Conservation (phyloP, 768 basidiomycete species). For the Calocera viscosa region DNA sequence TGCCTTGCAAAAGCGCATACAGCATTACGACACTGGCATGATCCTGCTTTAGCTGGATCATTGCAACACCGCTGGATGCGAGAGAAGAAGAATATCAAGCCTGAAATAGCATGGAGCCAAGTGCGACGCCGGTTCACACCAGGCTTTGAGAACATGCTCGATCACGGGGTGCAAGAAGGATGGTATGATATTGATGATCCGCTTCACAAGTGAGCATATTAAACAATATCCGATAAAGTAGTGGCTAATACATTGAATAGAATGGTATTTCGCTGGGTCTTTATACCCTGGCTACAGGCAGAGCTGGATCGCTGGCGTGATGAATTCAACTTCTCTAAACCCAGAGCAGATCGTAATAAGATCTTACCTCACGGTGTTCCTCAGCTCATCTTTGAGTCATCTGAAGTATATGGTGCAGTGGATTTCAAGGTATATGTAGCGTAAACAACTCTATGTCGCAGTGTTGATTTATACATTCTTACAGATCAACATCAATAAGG, state of each 20-base stretch:
- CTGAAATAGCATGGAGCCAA: conserved; percentile 32
- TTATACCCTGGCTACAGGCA: not conserved
- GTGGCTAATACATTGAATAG: not conserved
- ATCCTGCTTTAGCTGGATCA: conserved; percentile 29
- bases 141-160: not conserved
- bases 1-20: conserved; percentile 38
- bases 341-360: no score
- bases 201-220: not conserved
- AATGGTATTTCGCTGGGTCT: not conserved
- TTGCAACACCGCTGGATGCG: conserved; percentile 34
- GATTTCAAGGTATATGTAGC: not conserved
- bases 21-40: conserved; percentile 28
- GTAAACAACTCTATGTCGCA: no score
- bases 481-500: no score
- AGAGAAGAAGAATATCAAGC: conserved; percentile 32
- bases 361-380: not conserved
- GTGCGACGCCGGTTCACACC: not conserved
- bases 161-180: not conserved
- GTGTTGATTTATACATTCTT: no score
- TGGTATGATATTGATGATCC: not conserved
- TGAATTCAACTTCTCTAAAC: no score
- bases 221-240: not conserved
- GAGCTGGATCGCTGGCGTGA: not conserved
- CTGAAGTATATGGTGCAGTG: not conserved
- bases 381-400: not conserved